phyloP scores from a whole-genome alignment of 306 rosid species.

The Clitoria ternatea region DNA sequence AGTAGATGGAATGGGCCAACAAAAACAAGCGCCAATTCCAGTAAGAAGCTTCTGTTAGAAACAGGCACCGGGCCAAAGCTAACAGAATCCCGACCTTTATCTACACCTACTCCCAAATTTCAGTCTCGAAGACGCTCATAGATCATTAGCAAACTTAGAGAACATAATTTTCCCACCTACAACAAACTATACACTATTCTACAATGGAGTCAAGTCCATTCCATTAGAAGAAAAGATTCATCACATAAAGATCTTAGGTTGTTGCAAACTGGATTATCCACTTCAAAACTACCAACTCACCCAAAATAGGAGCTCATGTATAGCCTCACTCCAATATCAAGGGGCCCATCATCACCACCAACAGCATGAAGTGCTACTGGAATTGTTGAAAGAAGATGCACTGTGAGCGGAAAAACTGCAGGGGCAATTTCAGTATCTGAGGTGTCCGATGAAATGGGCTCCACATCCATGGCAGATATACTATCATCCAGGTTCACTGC shows the following conservation, averaged over 20 bases:
- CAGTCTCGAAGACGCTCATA: conserved; percentile 17
- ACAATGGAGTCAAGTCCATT: conserved; percentile 21
- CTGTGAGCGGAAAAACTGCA: conserved; percentile 59
- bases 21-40: conserved; percentile 64
- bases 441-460: conserved; percentile 13
- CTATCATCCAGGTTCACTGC: conserved; percentile 15
- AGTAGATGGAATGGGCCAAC: conserved; percentile 47
- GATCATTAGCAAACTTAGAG: conserved; percentile 29
- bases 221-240: conserved; percentile 5
- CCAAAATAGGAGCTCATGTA: conserved; percentile 69
- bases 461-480: conserved; percentile 15
- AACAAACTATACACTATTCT: conserved; percentile 43
- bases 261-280: conserved; percentile 1
- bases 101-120: conserved; percentile 28
- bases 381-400: conserved; percentile 59
- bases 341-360: conserved; percentile 84
- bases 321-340: conserved; percentile 73
- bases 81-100: conserved; percentile 34
- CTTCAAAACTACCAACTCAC: conserved; percentile 31
- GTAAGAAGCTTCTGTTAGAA: conserved; percentile 44
- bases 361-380: conserved; percentile 78
- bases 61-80: conserved; percentile 30
- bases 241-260: neutral
- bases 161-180: conserved; percentile 25
- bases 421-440: conserved; percentile 46